Conservation (phyloP, 78 protist species). For the Dictyostelium brefeldianum region DNA sequence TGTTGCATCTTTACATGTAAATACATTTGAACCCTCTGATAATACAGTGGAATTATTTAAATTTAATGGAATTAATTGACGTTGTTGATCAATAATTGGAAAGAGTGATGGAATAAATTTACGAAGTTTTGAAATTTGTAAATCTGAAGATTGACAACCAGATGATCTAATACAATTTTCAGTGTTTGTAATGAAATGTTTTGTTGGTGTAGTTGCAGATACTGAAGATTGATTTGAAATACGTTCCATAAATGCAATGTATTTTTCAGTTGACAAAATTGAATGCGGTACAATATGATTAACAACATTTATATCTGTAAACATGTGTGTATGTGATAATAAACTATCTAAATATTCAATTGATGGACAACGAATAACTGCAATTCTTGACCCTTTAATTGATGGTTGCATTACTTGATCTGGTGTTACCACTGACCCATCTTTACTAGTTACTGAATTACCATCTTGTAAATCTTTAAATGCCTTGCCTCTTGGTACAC, state of each 20-base stretch:
- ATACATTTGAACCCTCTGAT: neutral
- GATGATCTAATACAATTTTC: slow-evolving; percentile 31
- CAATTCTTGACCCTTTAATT: slow-evolving; percentile 34
- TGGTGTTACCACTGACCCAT: slow-evolving; percentile 25
- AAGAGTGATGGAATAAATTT: slow-evolving; percentile 24
- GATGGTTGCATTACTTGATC: slow-evolving; percentile 64
- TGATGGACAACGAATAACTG: slow-evolving; percentile 71
- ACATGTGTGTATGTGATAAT: neutral
- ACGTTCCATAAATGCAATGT: slow-evolving; percentile 43
- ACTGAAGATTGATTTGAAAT: neutral
- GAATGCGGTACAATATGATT: slow-evolving; percentile 33
- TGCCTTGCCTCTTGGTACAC: slow-evolving; percentile 76
- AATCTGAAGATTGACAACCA: slow-evolving; percentile 14
- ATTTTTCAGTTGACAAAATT: neutral
- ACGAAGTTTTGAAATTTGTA: neutral
- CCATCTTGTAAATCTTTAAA: slow-evolving; percentile 44
- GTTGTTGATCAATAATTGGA: neutral
- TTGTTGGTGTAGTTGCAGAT: neutral
- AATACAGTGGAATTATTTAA: neutral
- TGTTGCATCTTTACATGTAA: slow-evolving; percentile 38
- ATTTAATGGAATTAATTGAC: neutral
- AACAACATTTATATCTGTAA: neutral
- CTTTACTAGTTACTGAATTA: slow-evolving; percentile 22
- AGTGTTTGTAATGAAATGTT: slow-evolving; percentile 49
- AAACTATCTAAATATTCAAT: slow-evolving; percentile 43